Percentiles rank a stretch among this genome's conserved stretches.
Evolutionary conservation across 371 early-diverging fungal genomes (phyloP).

Genomic region (Dichotomocladium elegans): DNA sequence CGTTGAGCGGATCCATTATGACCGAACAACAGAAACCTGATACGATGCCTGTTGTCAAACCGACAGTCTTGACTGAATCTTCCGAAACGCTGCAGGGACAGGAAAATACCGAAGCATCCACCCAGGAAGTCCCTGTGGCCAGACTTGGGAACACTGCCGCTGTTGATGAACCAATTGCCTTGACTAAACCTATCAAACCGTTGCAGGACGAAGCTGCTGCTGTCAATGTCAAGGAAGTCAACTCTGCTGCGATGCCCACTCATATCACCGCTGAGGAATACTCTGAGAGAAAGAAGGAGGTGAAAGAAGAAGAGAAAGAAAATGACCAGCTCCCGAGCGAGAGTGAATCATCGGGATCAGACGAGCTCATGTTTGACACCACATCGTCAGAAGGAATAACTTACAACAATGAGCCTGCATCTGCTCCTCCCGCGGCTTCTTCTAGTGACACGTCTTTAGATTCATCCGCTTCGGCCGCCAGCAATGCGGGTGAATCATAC

Average conservation of each 20-base stretch:
- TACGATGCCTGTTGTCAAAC: no score
- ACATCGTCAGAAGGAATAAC: background rate
- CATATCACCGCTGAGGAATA: background rate
- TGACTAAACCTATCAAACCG: no score
- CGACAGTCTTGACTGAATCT: no score
- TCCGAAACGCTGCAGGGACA: no score
- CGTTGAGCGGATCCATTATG: no score
- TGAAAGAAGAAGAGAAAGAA: background rate
- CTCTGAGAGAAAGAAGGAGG: background rate
- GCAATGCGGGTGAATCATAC: slow-evolving; percentile 4
- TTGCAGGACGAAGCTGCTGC: no score
- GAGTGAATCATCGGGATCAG: background rate
- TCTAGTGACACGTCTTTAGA: slow-evolving; percentile 10
- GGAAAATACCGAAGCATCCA: no score
- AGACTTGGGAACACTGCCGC: no score
- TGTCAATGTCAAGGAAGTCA: no score
- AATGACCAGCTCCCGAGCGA: background rate
- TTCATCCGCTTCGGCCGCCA: slow-evolving; percentile 7
- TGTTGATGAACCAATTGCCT: no score
- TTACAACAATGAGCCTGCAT: background rate
- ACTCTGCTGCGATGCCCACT: background rate
- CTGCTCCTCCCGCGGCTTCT: slow-evolving; percentile 1
- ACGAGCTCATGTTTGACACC: background rate
- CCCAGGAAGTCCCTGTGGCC: no score
- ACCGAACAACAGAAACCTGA: no score